These are phyloP conservation scores for Mallotus japonicus DNA, from an alignment of 441 rosid genomes.

Conservation along the genomic window DNA sequence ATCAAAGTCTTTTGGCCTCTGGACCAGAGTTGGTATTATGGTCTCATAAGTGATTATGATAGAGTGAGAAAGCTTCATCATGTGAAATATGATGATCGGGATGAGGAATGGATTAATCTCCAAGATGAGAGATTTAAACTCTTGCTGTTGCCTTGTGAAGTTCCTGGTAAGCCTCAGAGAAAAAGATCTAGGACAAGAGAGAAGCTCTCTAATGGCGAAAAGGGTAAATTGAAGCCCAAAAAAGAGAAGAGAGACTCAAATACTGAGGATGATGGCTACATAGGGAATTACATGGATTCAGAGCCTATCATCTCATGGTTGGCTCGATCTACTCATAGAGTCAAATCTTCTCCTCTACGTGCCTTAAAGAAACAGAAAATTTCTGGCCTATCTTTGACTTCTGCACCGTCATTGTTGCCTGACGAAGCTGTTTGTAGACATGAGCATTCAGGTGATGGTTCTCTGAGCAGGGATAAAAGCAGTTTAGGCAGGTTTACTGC, in stretches of 20 bases:
- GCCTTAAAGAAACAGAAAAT: slow-evolving; percentile 52
- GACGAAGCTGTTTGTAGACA: slow-evolving; percentile 27
- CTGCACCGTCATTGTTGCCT: slow-evolving; percentile 24
- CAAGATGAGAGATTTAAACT: slow-evolving; percentile 84
- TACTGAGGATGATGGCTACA: slow-evolving; percentile 51
- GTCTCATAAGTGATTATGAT: slow-evolving; percentile 75
- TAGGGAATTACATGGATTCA: slow-evolving; percentile 64
- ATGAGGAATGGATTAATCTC: slow-evolving; percentile 92
- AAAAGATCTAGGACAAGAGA: slow-evolving; percentile 41
- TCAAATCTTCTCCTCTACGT: slow-evolving; percentile 53
- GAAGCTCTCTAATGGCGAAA: slow-evolving; percentile 32
- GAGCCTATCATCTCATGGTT: slow-evolving; percentile 95
- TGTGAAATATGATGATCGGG: slow-evolving; percentile 94
- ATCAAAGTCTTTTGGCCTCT: slow-evolving; percentile 95
- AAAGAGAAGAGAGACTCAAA: slow-evolving; percentile 41
- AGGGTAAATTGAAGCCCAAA: slow-evolving; percentile 35
- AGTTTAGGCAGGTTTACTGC: slow-evolving; percentile 35
- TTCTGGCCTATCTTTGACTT: slow-evolving; percentile 24
- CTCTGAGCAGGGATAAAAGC: slow-evolving; percentile 28
- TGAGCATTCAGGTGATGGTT: slow-evolving; percentile 32
- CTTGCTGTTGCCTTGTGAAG: slow-evolving; percentile 76
- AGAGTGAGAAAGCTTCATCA: slow-evolving; percentile 76
- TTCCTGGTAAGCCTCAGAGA: slow-evolving; percentile 49
- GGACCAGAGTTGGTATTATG: slow-evolving; percentile 89
- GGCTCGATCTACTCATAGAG: slow-evolving; percentile 58